These are phyloP conservation scores for Leishmania braziliensis DNA, from an alignment of 208 protist genomes.

Conservation along the genomic window DNA sequence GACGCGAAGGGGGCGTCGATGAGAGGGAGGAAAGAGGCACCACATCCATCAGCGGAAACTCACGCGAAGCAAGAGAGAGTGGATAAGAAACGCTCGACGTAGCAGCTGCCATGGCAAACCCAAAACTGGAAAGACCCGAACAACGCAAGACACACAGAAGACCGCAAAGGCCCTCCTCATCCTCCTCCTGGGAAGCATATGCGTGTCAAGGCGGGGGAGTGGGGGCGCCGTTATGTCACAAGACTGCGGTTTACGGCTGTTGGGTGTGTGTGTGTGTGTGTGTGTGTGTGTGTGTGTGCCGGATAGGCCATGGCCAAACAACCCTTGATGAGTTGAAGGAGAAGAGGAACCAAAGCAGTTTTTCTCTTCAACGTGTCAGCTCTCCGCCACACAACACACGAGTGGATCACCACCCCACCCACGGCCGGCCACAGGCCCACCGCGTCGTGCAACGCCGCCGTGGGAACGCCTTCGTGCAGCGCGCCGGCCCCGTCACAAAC, in stretches of 20 bases:
- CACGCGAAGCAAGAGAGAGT: background rate
- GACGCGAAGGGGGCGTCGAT: too few species aligned
- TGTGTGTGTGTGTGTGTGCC: background rate
- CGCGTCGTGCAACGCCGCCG: background rate
- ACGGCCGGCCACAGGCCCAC: background rate
- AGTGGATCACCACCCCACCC: background rate
- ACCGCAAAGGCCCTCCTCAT: background rate
- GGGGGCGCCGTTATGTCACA: too few species aligned
- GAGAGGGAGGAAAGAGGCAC: too few species aligned
- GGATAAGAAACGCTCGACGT: background rate
- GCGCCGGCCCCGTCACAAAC: too few species aligned
- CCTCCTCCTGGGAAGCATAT: background rate
- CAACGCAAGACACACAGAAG: background rate
- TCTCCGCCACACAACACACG: background rate
- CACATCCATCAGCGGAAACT: background rate
- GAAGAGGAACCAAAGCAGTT: background rate
- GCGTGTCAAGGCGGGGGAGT: background rate
- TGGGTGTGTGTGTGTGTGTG: background rate
- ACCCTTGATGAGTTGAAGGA: background rate
- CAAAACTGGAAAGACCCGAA: background rate
- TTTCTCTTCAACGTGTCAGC: background rate
- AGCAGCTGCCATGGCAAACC: background rate
- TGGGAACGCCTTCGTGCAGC: background rate
- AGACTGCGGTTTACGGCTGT: too few species aligned
- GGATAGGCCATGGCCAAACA: background rate